phyloP scores from a whole-genome alignment of 2,329 filamentous ascomycete genomes.

The Xylaria sp. region DNA sequence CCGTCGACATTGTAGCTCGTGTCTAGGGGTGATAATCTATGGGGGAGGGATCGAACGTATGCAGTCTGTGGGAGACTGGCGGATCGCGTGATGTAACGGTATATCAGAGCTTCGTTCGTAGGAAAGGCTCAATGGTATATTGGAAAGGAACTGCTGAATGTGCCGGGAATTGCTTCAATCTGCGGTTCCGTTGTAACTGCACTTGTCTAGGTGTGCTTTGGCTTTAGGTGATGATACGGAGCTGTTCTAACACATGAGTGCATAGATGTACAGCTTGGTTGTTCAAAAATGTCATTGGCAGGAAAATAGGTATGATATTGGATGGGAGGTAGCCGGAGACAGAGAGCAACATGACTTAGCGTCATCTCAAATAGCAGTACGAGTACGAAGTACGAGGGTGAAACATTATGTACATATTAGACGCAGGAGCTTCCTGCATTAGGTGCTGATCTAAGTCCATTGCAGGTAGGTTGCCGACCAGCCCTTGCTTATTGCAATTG shows the following conservation, averaged over 20 bases:
- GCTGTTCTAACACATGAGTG: constrained; percentile 3
- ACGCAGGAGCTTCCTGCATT: constrained; percentile 20
- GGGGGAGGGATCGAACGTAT: not conserved
- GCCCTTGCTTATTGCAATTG: not conserved
- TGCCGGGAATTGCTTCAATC: constrained; percentile 5
- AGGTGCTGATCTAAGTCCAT: not conserved
- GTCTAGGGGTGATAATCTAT: not conserved
- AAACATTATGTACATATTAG: too few relatives aligned
- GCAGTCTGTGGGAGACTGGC: not conserved
- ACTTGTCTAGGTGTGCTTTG: not conserved
- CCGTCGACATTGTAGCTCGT: constrained; percentile 35
- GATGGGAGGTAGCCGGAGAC: not conserved
- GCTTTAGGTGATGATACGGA: not conserved
- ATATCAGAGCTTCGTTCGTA: constrained; percentile 6
- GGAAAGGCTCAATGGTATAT: not conserved
- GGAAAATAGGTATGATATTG: constrained; percentile 5
- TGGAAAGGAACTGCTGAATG: not conserved
- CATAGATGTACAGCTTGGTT: not conserved
- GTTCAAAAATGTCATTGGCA: not conserved
- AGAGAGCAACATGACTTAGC: not conserved
- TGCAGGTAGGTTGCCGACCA: not conserved
- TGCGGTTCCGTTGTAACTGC: not conserved
- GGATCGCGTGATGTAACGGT: not conserved
- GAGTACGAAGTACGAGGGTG: not conserved
- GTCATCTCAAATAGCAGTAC: not conserved